These are phyloP conservation scores for Plasmodium falciparum DNA, from an alignment of 169 alveolate genomes.

Conservation along the genomic window DNA sequence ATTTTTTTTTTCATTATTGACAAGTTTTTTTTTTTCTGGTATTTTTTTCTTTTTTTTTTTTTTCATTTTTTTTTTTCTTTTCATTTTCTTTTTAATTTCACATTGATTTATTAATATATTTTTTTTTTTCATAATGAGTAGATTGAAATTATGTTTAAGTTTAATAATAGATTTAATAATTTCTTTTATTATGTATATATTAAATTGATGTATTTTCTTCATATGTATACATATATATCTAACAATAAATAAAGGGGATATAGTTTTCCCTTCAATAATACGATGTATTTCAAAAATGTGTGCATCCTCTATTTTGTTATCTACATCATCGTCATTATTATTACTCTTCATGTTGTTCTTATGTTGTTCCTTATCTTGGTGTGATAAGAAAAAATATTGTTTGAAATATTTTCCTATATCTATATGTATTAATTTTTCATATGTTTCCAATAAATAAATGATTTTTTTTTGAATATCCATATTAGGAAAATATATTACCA, in stretches of 20 bases:
- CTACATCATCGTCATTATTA: background rate
- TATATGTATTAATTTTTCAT: conserved; percentile 37
- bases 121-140: background rate
- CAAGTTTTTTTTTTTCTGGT: background rate
- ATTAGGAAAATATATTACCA: conserved; percentile 59
- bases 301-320: background rate
- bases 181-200: conserved; percentile 38
- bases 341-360: background rate
- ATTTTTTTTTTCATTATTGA: background rate
- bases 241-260: conserved; percentile 50
- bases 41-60: too few relatives aligned
- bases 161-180: background rate
- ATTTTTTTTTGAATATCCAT: conserved; percentile 25
- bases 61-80: background rate
- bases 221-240: conserved; percentile 54
- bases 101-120: background rate
- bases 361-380: background rate
- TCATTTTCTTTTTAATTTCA: background rate
- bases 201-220: conserved; percentile 24
- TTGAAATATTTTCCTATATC: conserved; percentile 40
- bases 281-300: conserved; percentile 40
- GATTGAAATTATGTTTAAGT: background rate
- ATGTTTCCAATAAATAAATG: background rate
- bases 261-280: conserved; percentile 15
- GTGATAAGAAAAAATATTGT: background rate